Evolutionary conservation across 169 alveolate species (phyloP).

Genomic region (Perkinsus olseni): DNA sequence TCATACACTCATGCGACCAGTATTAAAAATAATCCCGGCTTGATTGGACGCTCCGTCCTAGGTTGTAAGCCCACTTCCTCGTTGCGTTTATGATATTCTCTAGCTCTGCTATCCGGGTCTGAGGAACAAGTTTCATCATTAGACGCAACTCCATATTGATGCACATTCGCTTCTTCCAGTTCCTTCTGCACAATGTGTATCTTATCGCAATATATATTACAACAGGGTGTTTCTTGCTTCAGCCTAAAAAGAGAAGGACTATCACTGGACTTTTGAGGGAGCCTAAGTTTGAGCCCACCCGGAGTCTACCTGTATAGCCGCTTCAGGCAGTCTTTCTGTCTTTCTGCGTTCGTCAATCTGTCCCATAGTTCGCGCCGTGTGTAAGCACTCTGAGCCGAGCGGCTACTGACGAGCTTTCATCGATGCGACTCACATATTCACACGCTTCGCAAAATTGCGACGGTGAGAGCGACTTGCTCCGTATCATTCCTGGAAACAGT

Average conservation of each 20-base stretch:
- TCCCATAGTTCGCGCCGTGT: not conserved
- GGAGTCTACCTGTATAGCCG: not conserved
- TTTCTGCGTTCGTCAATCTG: not conserved
- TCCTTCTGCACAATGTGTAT: not conserved
- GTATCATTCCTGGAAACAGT: not conserved
- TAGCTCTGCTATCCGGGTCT: not conserved
- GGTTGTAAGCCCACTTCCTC: not conserved
- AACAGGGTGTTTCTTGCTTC: too few species aligned
- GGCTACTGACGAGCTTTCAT: not conserved
- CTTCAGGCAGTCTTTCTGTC: not conserved
- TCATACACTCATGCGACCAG: too few species aligned
- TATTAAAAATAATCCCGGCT: too few species aligned
- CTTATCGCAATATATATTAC: too few species aligned
- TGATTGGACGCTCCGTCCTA: not conserved
- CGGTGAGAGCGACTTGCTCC: not conserved
- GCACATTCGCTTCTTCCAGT: not conserved
- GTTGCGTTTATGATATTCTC: not conserved
- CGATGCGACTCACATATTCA: not conserved
- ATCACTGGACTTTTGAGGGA: too few species aligned
- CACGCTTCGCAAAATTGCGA: not conserved
- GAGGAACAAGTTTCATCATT: not conserved
- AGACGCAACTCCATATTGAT: not conserved
- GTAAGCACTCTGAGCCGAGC: not conserved
- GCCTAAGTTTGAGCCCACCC: too few species aligned
- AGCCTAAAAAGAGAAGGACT: too few species aligned